Base-by-base conservation (phyloP, 1,284 basidiomycete genomes). In the Butyriboletus appendiculatus region DNA sequence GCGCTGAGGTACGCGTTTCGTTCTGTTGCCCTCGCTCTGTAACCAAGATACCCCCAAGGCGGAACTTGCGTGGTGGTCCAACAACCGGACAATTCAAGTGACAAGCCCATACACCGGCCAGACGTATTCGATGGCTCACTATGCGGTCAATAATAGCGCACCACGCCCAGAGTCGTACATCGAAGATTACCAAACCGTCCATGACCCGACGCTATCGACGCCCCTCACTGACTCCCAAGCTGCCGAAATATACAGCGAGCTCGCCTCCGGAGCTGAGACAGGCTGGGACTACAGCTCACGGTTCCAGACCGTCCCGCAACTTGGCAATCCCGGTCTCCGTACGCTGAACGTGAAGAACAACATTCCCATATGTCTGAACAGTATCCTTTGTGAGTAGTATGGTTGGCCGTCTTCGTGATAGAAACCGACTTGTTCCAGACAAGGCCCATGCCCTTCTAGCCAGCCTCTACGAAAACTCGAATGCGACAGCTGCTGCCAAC, bases 111-210 rank as follows among this genome's bases (percentile, higher is more conserved):
- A 79, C 76, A 88, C 81, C 55, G 85, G 83, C 62, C 71, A 77
- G 44, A 86, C 79, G 0, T 81, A 90, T 71, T 73, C 77, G 11
- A 79, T 97, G 68, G 82, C 84, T 34, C 86, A 76, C 55, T 96
- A 92, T 64, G 74, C 80, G 2, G 93, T 93, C 0, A 84, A 77
- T 56, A 97, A 96, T 70, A 87, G 76, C 26, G 94, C 91, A 1
- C 94, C 94, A 24, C 80, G 94, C n/a, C 94, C 94, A 0, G 94
- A 97, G 73, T 91, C 88, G 1, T 90, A 87, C 62, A 66, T 83
- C 7, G 74, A 76, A 80, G 94, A 97, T 74, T 96, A 92, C 64
- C 62, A 74, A 28, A 92, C 91, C 0, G 89, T 82, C 6, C 83
- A 88, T 54, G 86, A 84, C 50, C 81, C 86, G 0, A 75, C 77